Percentiles rank a stretch among this genome's conserved stretches.
phyloP scores from a whole-genome alignment of 345 rosid genomes.

The Rhizophora mangle region DNA sequence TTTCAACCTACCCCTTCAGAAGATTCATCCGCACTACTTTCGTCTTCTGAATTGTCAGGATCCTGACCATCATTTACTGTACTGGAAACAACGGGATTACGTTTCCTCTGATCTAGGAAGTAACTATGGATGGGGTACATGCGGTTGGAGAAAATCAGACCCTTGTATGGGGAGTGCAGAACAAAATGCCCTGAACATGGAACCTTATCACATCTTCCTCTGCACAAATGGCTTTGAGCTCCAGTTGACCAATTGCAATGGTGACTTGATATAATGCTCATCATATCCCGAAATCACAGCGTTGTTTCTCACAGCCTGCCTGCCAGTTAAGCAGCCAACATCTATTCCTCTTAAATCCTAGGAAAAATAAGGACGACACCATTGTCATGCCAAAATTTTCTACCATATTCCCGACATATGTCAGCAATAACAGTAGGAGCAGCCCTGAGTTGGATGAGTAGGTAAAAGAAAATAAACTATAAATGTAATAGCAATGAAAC shows the following conservation, averaged over 20 bases:
- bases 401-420: no score
- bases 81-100: constrained; percentile 40
- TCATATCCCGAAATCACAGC: constrained; percentile 42
- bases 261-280: constrained; percentile 57
- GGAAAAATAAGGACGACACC: no score
- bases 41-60: constrained; percentile 40
- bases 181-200: constrained; percentile 35
- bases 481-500: no score
- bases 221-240: constrained; percentile 33
- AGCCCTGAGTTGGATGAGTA: no score
- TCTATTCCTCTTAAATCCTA: no score
- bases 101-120: constrained; percentile 27
- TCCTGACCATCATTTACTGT: constrained; percentile 46
- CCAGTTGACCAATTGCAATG: constrained; percentile 47
- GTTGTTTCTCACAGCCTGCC: no score
- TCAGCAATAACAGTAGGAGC: no score
- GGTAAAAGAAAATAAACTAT: no score
- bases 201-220: constrained; percentile 39
- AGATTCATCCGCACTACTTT: constrained; percentile 30
- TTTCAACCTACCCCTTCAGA: constrained; percentile 25
- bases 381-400: no score
- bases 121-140: constrained; percentile 23
- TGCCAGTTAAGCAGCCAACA: no score
- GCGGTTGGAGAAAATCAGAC: constrained; percentile 29
- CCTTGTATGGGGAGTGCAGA: constrained; percentile 28